Conservation (phyloP, 1,284 basidiomycete species). For the Paramarasmius palmivorus region DNA sequence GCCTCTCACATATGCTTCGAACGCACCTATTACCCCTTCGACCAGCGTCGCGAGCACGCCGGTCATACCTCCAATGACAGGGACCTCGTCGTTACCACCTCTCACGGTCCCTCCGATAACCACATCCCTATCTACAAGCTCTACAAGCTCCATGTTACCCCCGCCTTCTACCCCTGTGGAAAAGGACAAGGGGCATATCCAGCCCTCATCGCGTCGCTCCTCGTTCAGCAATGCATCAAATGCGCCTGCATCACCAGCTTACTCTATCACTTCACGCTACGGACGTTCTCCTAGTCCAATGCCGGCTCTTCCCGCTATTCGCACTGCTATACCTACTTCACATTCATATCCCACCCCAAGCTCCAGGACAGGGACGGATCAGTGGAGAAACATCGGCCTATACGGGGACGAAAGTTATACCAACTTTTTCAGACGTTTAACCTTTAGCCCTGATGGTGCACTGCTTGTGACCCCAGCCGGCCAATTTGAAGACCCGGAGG, state of each 20-base stretch:
- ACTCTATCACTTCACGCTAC: slow-evolving; percentile 53
- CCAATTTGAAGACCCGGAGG: slow-evolving; percentile 89
- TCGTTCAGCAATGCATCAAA: slow-evolving; percentile 81
- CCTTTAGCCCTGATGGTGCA: slow-evolving; percentile 94
- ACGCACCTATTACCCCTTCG: slow-evolving; percentile 38
- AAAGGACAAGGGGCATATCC: slow-evolving; percentile 34
- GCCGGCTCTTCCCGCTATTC: slow-evolving; percentile 79
- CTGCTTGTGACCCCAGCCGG: slow-evolving; percentile 94
- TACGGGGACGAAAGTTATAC: slow-evolving; percentile 97
- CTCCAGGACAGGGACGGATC: slow-evolving; percentile 11
- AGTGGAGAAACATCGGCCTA: slow-evolving; percentile 54
- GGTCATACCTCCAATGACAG: slow-evolving; percentile 6
- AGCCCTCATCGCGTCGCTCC: slow-evolving; percentile 76
- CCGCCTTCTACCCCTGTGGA: slow-evolving; percentile 60
- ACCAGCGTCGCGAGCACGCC: slow-evolving; percentile 51
- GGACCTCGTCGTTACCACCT: slow-evolving; percentile 3
- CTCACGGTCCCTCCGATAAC: slow-evolving; percentile 4
- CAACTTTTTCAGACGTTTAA: slow-evolving; percentile 93
- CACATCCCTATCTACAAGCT: slow-evolving; percentile 18
- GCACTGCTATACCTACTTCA: slow-evolving; percentile 37
- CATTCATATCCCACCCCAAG: slow-evolving; percentile 10
- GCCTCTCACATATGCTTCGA: slow-evolving; percentile 56
- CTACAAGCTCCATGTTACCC: slow-evolving; percentile 69
- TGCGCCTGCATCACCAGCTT: slow-evolving; percentile 65
- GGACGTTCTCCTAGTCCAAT: slow-evolving; percentile 90